phyloP scores from a whole-genome alignment of 2,329 filamentous ascomycete genomes.

The Clathrospora elynae region DNA sequence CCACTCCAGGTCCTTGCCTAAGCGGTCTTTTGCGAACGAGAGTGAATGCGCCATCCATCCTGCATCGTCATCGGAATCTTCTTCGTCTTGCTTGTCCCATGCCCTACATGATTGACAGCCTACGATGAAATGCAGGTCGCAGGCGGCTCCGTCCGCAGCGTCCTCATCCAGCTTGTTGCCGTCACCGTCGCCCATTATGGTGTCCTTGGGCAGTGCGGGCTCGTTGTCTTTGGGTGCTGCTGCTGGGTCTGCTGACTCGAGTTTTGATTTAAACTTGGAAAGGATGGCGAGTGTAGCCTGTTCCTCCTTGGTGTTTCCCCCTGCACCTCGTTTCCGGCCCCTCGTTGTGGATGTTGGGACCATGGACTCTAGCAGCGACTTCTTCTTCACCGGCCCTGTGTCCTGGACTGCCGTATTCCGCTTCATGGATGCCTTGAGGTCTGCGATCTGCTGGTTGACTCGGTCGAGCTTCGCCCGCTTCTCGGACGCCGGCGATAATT shows the following conservation, averaged over 20 bases:
- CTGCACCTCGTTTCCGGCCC: conserved; percentile 71
- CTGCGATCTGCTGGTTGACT: conserved; percentile 80
- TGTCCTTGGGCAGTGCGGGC: conserved; percentile 28
- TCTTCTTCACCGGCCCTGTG: conserved; percentile 52
- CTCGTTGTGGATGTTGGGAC: conserved; percentile 73
- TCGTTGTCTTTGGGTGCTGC: conserved; percentile 46
- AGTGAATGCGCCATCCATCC: conserved; percentile 88
- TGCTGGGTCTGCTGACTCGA: conserved; percentile 56
- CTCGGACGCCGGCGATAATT: conserved; percentile 49
- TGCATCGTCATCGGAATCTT: conserved; percentile 62
- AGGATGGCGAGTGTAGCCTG: conserved; percentile 68
- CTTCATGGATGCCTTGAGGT: conserved; percentile 80
- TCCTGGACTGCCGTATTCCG: conserved; percentile 55
- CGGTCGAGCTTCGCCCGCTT: conserved; percentile 61
- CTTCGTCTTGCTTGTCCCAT: conserved; percentile 75
- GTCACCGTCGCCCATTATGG: conserved; percentile 9
- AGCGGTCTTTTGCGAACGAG: conserved; percentile 83
- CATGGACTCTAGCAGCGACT: conserved; percentile 72
- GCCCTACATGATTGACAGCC: conserved; percentile 90
- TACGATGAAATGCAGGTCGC: conserved; percentile 93
- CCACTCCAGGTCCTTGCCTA: conserved; percentile 90
- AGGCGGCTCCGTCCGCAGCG: conserved; percentile 58
- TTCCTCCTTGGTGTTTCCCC: conserved; percentile 58
- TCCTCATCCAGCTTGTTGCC: too few relatives aligned
- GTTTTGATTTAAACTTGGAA: conserved; percentile 76